Conservation (phyloP, 2,329 filamentous ascomycete species). For the Fusarium nodosum region DNA sequence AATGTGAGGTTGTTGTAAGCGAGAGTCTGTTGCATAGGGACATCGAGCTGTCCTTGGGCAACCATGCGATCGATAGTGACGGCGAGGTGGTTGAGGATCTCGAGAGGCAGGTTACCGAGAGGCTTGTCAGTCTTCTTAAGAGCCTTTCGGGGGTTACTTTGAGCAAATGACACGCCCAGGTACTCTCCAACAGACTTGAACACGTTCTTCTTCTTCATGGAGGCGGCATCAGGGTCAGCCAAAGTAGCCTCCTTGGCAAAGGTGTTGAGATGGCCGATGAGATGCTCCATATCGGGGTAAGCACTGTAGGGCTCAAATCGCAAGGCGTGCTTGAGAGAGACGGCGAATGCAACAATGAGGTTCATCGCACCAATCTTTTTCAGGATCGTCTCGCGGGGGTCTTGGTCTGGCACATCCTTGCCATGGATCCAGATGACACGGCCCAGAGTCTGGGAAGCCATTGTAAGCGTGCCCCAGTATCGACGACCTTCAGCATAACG, state of each 20-base stretch:
- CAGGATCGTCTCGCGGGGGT: slow-evolving; percentile 75
- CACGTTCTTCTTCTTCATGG: slow-evolving; percentile 61
- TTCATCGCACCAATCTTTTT: slow-evolving; percentile 82
- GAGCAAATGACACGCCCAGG: slow-evolving; percentile 81
- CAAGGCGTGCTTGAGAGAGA: slow-evolving; percentile 83
- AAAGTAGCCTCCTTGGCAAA: slow-evolving; percentile 72
- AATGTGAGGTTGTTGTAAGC: slow-evolving; percentile 71
- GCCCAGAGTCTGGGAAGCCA: slow-evolving; percentile 75
- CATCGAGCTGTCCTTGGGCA: slow-evolving; percentile 65
- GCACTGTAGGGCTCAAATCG: slow-evolving; percentile 86
- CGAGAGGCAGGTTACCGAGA: slow-evolving; percentile 85
- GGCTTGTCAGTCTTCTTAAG: slow-evolving; percentile 80
- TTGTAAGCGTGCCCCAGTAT: slow-evolving; percentile 71
- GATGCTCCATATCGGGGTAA: slow-evolving; percentile 78
- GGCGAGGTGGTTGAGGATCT: slow-evolving; percentile 81
- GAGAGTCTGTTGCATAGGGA: slow-evolving; percentile 71
- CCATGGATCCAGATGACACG: slow-evolving; percentile 88
- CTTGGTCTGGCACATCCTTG: slow-evolving; percentile 64
- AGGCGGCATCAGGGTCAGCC: slow-evolving; percentile 53
- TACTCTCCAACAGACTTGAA: slow-evolving; percentile 79
- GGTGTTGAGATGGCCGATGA: slow-evolving; percentile 80
- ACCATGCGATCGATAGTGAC: slow-evolving; percentile 74
- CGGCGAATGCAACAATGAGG: slow-evolving; percentile 81
- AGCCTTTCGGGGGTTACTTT: slow-evolving; percentile 81
- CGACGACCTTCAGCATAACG: slow-evolving; percentile 75